These are phyloP conservation scores for Oryza officinalis DNA, from an alignment of 176 grass and related monocot genomes.

Conservation along the genomic window DNA sequence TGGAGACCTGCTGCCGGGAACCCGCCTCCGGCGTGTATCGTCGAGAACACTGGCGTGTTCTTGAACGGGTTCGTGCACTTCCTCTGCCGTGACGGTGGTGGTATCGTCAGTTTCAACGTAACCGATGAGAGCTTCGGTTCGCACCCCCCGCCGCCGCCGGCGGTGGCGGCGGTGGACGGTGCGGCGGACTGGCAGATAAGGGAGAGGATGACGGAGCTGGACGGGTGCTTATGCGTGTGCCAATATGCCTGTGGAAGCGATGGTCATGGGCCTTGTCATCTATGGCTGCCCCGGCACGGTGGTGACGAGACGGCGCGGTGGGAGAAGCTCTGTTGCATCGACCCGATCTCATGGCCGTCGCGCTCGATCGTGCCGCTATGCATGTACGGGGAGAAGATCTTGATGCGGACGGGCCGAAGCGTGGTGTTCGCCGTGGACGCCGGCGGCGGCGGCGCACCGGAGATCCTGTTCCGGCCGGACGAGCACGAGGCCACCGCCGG, in stretches of 20 bases:
- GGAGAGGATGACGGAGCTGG: constrained; percentile 20
- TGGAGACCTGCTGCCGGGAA: background rate
- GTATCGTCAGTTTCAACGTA: background rate
- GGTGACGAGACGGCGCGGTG: constrained; percentile 1
- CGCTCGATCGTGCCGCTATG: constrained; percentile 6
- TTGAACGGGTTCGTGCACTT: background rate
- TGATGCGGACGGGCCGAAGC: constrained; percentile 22
- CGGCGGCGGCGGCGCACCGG: background rate
- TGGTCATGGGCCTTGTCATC: background rate
- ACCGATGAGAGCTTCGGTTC: background rate
- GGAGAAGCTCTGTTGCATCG: constrained; percentile 21
- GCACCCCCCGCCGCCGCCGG: too few relatives aligned
- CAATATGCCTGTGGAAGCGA: background rate
- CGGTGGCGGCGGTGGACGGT: too few relatives aligned
- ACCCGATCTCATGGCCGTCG: background rate
- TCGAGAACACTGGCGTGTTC: background rate
- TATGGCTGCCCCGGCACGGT: background rate
- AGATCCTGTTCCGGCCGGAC: background rate
- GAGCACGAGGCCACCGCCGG: background rate
- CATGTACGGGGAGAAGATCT: background rate
- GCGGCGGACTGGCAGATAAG: background rate
- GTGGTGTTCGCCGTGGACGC: constrained; percentile 5
- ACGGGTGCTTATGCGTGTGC: constrained; percentile 31
- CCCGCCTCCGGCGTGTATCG: background rate
- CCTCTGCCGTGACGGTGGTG: background rate